Evolutionary conservation across 2,329 filamentous ascomycete species (phyloP).

Genomic region (Graphiopsis chlorocephala): DNA sequence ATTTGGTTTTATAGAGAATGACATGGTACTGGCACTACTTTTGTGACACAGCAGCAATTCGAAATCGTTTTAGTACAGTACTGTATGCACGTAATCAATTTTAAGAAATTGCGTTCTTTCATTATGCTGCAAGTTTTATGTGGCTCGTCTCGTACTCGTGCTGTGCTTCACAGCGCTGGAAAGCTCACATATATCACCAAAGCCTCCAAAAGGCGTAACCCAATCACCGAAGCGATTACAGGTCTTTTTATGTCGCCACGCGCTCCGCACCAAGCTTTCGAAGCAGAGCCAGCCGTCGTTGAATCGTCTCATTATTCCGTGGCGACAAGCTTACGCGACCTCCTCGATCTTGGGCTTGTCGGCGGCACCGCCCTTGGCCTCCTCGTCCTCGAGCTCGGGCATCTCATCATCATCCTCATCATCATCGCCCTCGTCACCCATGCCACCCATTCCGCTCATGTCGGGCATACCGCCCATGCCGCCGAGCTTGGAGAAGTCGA

Average conservation of each 20-base stretch:
- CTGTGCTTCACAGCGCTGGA: background rate
- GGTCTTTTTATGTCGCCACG: background rate
- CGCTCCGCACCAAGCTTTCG: background rate
- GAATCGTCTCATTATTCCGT: constrained; percentile 3
- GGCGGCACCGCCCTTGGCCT: constrained; percentile 30
- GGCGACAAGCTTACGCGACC: constrained; percentile 35
- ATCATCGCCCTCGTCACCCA: constrained; percentile 48
- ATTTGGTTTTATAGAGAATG: background rate
- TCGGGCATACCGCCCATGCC: constrained; percentile 54
- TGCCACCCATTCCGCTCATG: constrained; percentile 32
- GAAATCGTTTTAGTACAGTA: background rate
- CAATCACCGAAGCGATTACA: background rate
- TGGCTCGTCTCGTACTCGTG: background rate
- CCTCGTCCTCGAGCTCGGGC: constrained; percentile 71
- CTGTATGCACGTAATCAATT: background rate
- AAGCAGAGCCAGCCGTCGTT: background rate
- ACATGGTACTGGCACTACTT: background rate
- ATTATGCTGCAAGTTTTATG: background rate
- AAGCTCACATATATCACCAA: background rate
- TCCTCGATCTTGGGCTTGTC: constrained; percentile 47
- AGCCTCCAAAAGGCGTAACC: background rate
- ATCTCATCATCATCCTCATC: constrained; percentile 70
- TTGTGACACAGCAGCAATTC: background rate
- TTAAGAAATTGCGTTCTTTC: background rate
- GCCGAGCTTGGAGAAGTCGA: constrained; percentile 45